Base-by-base conservation (phyloP, 2,329 filamentous ascomycete species). In the Colletotrichum eleusines region DNA sequence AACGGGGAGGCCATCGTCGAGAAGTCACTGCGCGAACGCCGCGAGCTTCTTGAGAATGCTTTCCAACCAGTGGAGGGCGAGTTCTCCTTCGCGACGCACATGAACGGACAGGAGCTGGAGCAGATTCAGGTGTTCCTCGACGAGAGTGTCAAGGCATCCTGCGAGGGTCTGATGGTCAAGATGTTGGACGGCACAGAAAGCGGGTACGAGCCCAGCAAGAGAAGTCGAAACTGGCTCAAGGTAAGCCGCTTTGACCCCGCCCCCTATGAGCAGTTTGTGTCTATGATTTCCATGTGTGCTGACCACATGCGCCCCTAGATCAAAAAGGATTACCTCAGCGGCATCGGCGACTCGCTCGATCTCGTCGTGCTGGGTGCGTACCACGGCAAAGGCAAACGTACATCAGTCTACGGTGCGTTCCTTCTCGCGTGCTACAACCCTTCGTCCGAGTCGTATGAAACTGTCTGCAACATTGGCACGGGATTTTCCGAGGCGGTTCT, bases 151-250 rank as follows among this genome's bases (percentile, higher is more conserved):
- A 97, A 97, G 81, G 94, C 95, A 2, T 97, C 94, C 0, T 99
- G 96, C 78, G 96, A 99, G 84, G 96, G 96, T 14, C 85, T 99
- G 63, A 99, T 99, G 96, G 96, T 99, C 18, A 99, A 99, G 85
- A 99, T 99, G 96, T 84, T 99, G 70, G 95, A 98, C 79, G 96
- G 95, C 0, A 85, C 89, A 8, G 95, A 98, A 81, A 97, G 94
- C 75, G 94, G 93, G 76, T 99, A 99, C 79, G 95, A 98, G 82
- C 96, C 96, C 26, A 97, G 94, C 77, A 97, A 97, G 80, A 92
- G 96, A 74, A 97, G 94, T 81, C 93, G 96, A 71, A 99, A 99
- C 78, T 99, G 96, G 96, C 92, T 99, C 74, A 99, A 99, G 87
- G 92, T 93, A 85, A 77, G 78, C 33, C 60, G 51, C 69, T 63